Conservation (phyloP, 257 asterid species). For the Cruciata laevipes region DNA sequence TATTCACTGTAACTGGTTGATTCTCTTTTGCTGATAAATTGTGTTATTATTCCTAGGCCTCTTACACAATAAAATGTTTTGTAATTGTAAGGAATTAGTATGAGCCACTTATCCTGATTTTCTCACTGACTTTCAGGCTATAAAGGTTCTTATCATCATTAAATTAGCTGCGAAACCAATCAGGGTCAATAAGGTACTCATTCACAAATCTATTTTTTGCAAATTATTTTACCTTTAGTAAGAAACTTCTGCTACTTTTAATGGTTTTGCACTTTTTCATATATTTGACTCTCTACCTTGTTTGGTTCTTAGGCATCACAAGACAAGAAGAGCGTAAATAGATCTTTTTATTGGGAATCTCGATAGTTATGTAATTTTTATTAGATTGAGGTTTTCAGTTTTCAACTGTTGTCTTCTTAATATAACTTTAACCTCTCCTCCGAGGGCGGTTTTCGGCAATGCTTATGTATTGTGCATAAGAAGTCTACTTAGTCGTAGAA, state of each 20-base stretch:
- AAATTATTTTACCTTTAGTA: too few species aligned
- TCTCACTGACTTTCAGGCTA: constrained; percentile 48
- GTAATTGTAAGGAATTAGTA: neutral
- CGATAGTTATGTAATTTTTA: too few species aligned
- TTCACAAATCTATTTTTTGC: too few species aligned
- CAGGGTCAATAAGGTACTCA: constrained; percentile 76
- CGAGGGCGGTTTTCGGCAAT: too few species aligned
- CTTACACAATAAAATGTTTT: neutral
- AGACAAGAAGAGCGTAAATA: constrained; percentile 88
- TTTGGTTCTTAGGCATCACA: constrained; percentile 68
- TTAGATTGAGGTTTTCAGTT: too few species aligned
- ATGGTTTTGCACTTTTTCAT: neutral
- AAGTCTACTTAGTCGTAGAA: too few species aligned
- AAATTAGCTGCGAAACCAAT: constrained; percentile 84
- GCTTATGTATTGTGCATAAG: too few species aligned
- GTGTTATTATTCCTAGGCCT: constrained; percentile 1
- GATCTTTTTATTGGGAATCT: constrained; percentile 94
- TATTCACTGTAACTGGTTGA: too few species aligned
- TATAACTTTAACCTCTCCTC: too few species aligned
- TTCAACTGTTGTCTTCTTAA: too few species aligned
- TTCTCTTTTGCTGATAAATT: too few species aligned
- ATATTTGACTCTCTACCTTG: neutral
- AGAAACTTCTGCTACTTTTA: neutral
- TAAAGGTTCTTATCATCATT: constrained; percentile 87
- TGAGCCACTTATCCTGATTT: neutral